Conservation (phyloP, 2,329 filamentous ascomycete genomes). For the Periconia macrospinosa region DNA sequence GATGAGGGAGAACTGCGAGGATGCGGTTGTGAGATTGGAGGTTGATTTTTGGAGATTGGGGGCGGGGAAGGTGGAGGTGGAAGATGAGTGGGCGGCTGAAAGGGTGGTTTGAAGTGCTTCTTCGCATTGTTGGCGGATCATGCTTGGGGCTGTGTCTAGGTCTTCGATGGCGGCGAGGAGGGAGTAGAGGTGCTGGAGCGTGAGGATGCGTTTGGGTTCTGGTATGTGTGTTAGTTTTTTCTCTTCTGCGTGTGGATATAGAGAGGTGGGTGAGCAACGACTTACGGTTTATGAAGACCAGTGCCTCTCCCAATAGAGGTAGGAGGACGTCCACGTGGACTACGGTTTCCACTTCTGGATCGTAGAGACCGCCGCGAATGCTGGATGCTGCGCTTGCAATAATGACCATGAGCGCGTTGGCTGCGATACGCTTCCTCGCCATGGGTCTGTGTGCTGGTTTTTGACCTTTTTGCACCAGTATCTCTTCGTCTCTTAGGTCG, state of each 20-base stretch:
- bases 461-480: slow-evolving; percentile 38
- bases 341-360: slow-evolving; percentile 76
- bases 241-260: too few species aligned
- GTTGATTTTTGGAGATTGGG: slow-evolving; percentile 55
- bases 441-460: slow-evolving; percentile 55
- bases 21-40: slow-evolving; percentile 50
- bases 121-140: slow-evolving; percentile 73
- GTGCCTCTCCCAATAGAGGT: slow-evolving; percentile 78
- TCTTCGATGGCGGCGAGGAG: slow-evolving; percentile 80
- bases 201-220: slow-evolving; percentile 63
- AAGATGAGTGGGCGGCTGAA: slow-evolving; percentile 59
- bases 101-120: slow-evolving; percentile 78
- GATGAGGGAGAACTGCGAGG: slow-evolving; percentile 68
- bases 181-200: slow-evolving; percentile 71
- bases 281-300: slow-evolving; percentile 70
- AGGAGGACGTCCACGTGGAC: slow-evolving; percentile 87
- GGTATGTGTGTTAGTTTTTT: slow-evolving; percentile 12
- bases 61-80: slow-evolving; percentile 50
- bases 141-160: slow-evolving; percentile 71
- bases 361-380: slow-evolving; percentile 87
- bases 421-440: slow-evolving; percentile 69
- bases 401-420: slow-evolving; percentile 75
- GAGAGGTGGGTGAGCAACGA: slow-evolving; percentile 13
- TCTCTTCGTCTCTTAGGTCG: slow-evolving; percentile 76
- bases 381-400: slow-evolving; percentile 85